A percentile compares a stretch with the other conserved stretches of the same genome.
Evolutionary conservation across 768 basidiomycete genomes (phyloP).

Genomic region (Boletales sp.): DNA sequence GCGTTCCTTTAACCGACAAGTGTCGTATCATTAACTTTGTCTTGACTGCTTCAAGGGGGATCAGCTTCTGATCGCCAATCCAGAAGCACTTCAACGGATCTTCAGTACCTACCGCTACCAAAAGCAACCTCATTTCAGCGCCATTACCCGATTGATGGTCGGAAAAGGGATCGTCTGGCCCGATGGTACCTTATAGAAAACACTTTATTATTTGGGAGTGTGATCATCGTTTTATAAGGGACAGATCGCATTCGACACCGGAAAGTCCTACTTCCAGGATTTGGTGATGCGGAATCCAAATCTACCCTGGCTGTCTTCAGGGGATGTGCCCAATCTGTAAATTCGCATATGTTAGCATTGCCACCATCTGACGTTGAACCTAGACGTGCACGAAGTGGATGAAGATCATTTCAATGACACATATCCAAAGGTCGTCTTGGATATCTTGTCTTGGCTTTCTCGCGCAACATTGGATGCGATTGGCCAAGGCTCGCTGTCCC

Average conservation of each 20-base stretch:
- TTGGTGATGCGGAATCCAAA: slow-evolving; percentile 49
- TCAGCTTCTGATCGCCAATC: slow-evolving; percentile 43
- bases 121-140: slow-evolving; percentile 30
- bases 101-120: slow-evolving; percentile 38
- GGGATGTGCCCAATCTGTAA: slow-evolving; percentile 29
- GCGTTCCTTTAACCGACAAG: not conserved
- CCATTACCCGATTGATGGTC: slow-evolving; percentile 8
- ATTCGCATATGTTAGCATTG: not conserved
- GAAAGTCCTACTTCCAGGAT: slow-evolving; percentile 53
- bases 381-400: slow-evolving; percentile 26
- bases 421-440: slow-evolving; percentile 13
- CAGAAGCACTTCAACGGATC: slow-evolving; percentile 40
- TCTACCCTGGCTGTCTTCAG: slow-evolving; percentile 49
- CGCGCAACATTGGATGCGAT: slow-evolving; percentile 50
- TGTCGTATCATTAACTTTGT: not conserved
- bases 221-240: slow-evolving; percentile 14
- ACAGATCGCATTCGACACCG: slow-evolving; percentile 50
- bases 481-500: slow-evolving; percentile 37
- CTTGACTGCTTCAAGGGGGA: slow-evolving; percentile 33
- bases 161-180: slow-evolving; percentile 40
- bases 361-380: not conserved
- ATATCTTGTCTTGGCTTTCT: slow-evolving; percentile 32
- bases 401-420: slow-evolving; percentile 12
- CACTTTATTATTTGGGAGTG: slow-evolving; percentile 10
- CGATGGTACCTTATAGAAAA: slow-evolving; percentile 27